These are phyloP conservation scores for Pichia heedii DNA, from an alignment of 805 yeast species.

Conservation along the genomic window DNA sequence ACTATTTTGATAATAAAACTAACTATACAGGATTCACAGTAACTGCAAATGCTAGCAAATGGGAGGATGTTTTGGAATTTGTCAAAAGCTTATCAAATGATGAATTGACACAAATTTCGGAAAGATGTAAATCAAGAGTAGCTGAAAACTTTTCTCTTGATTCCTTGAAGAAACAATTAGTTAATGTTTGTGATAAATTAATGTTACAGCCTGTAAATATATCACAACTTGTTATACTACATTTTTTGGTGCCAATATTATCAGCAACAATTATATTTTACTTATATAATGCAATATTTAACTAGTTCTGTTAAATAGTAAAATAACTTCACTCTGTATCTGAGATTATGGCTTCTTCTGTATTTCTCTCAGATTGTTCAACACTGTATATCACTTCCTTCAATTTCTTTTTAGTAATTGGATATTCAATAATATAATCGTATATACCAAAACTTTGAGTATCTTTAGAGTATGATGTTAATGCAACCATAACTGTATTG, in stretches of 20 bases:
- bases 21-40: slow-evolving; percentile 53
- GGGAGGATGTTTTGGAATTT: slow-evolving; percentile 45
- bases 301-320: too few relatives aligned
- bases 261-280: not conserved
- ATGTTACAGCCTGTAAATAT: not conserved
- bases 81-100: slow-evolving; percentile 21
- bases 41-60: slow-evolving; percentile 36
- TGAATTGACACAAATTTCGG: slow-evolving; percentile 7
- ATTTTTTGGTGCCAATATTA: not conserved
- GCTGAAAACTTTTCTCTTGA: slow-evolving; percentile 34
- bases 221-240: not conserved
- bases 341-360: slow-evolving; percentile 27
- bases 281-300: not conserved
- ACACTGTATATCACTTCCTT: slow-evolving; percentile 22
- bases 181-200: slow-evolving; percentile 11
- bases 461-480: slow-evolving; percentile 64
- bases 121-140: slow-evolving; percentile 29
- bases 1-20: slow-evolving; percentile 15
- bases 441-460: slow-evolving; percentile 48
- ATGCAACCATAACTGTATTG: slow-evolving; percentile 65
- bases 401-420: slow-evolving; percentile 35
- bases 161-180: slow-evolving; percentile 30
- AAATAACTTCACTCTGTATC: slow-evolving; percentile 22
- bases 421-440: slow-evolving; percentile 68
- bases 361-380: slow-evolving; percentile 13